phyloP scores from a whole-genome alignment of 2,329 filamentous ascomycete genomes.

The Fusarium sp. region DNA sequence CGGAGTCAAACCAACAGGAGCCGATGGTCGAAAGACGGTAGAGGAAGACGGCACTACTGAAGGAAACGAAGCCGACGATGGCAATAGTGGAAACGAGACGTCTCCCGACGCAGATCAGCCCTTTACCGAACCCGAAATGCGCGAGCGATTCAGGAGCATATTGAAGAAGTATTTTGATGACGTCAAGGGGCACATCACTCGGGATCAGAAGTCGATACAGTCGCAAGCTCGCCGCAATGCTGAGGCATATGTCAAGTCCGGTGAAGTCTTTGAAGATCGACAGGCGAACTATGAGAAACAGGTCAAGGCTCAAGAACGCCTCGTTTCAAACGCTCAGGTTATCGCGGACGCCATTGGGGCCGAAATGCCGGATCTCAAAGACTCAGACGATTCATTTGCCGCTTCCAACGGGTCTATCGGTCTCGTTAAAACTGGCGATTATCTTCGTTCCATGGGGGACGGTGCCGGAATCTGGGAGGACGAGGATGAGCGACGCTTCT shows the following conservation, averaged over 20 bases:
- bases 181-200: slow-evolving; percentile 86
- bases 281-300: slow-evolving; percentile 97
- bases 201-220: slow-evolving; percentile 91
- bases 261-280: slow-evolving; percentile 97
- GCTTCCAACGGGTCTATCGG: slow-evolving; percentile 83
- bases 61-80: slow-evolving; percentile 53
- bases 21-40: slow-evolving; percentile 85
- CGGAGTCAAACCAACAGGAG: slow-evolving; percentile 77
- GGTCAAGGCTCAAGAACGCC: slow-evolving; percentile 89
- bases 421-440: slow-evolving; percentile 92
- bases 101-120: slow-evolving; percentile 72
- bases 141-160: slow-evolving; percentile 87
- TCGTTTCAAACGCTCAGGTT: slow-evolving; percentile 89
- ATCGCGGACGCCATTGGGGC: slow-evolving; percentile 87
- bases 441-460: slow-evolving; percentile 88
- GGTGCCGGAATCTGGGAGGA: slow-evolving; percentile 98
- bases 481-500: slow-evolving; percentile 96
- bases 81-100: slow-evolving; percentile 36
- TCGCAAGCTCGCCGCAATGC: slow-evolving; percentile 93
- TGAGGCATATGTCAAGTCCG: slow-evolving; percentile 97
- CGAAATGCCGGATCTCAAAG: slow-evolving; percentile 94
- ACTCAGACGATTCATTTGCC: slow-evolving; percentile 77
- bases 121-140: slow-evolving; percentile 79
- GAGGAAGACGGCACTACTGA: slow-evolving; percentile 81
- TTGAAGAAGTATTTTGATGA: slow-evolving; percentile 91